Base-by-base conservation (phyloP, 352 stramenopile genomes). In the Pythium insidiosum region DNA sequence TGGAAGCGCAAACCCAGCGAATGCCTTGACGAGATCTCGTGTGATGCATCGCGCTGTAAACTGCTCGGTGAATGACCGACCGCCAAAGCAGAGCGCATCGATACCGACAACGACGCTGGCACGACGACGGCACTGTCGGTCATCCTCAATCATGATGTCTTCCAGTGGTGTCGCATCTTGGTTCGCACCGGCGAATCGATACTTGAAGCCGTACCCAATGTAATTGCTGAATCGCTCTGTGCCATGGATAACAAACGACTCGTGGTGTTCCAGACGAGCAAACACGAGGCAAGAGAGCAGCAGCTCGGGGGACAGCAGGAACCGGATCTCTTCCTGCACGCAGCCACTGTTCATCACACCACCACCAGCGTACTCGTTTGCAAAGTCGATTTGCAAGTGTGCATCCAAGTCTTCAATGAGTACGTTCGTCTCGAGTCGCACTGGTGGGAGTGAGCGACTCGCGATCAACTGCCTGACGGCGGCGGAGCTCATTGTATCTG, bases 241-340 rank as follows among this genome's bases (percentile, higher is more conserved):
- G 20, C 78, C 78, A 47, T 78, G 66, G 23, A 90, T 64, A 19
- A 80, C 62, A 50, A 90, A 90, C 6, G 71, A 63, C 49, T 90
- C 78, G 51, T 87, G 61, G 2, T 58, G 38, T 30, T 84, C 75
- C 21, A 90, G 44, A 28, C 69, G 72, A 6, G 68, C 68, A 40
- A 85, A 79, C 3, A 90, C 31, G 5, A 86, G 56, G 31, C 76
- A 89, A 7, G 75, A 43, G 18, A 86, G 58, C 10, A 92, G 47
- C 21, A 88, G 51, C 43, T 92, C 79, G 0, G 79, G 79, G 12
- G 74, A 87, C 7, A 89, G 43, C 21, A 85, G 24, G 18, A 92
- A 92, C 2, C 77, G 79, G 38, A 92, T 92, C 63, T 92, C 79
- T 56, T 92, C 79, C 38, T 92, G 79, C 3, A 92, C 79, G 19